These are phyloP conservation scores for Neonectria sp. DNA, from an alignment of 2,329 filamentous ascomycete species.

Conservation along the genomic window DNA sequence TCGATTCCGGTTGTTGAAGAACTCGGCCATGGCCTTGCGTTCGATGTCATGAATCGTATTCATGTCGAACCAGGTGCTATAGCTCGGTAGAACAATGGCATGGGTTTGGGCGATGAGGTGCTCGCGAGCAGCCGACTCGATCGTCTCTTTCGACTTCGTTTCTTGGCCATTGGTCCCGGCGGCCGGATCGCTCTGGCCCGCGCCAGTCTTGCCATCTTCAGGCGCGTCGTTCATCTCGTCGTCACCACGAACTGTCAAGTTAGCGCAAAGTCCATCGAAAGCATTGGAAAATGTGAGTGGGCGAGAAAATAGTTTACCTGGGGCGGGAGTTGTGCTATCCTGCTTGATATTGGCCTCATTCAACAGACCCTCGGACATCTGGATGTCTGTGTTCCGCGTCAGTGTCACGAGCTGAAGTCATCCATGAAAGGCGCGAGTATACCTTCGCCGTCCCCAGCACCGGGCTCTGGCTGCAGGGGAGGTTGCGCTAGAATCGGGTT, in stretches of 20 bases:
- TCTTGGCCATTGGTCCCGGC: conserved; percentile 67
- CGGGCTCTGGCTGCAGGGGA: conserved; percentile 62
- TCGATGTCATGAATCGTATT: conserved; percentile 91
- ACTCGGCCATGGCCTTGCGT: conserved; percentile 94
- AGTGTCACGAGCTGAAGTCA: conserved; percentile 27
- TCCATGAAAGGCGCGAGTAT: conserved; percentile 33
- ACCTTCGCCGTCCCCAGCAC: conserved; percentile 64
- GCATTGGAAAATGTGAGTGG: conserved; percentile 81
- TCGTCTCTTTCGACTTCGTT: conserved; percentile 82
- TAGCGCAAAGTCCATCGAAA: conserved; percentile 70
- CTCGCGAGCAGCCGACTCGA: conserved; percentile 90
- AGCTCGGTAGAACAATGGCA: conserved; percentile 95
- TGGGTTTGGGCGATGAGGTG: conserved; percentile 95
- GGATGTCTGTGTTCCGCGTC: conserved; percentile 66
- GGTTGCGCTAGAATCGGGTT: conserved; percentile 72
- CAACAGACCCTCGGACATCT: conserved; percentile 70
- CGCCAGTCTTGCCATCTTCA: conserved; percentile 66
- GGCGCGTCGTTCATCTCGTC: conserved; percentile 84
- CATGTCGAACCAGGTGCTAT: conserved; percentile 99
- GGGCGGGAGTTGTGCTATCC: conserved; percentile 72
- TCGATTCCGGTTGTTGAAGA: conserved; percentile 98
- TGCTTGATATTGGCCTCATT: conserved; percentile 70
- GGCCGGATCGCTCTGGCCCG: conserved; percentile 61
- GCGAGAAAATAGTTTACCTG: conserved; percentile 71
- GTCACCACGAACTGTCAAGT: conserved; percentile 76